These are phyloP conservation scores for Pythium rishiriense DNA, from an alignment of 352 stramenopile genomes.

Conservation along the genomic window DNA sequence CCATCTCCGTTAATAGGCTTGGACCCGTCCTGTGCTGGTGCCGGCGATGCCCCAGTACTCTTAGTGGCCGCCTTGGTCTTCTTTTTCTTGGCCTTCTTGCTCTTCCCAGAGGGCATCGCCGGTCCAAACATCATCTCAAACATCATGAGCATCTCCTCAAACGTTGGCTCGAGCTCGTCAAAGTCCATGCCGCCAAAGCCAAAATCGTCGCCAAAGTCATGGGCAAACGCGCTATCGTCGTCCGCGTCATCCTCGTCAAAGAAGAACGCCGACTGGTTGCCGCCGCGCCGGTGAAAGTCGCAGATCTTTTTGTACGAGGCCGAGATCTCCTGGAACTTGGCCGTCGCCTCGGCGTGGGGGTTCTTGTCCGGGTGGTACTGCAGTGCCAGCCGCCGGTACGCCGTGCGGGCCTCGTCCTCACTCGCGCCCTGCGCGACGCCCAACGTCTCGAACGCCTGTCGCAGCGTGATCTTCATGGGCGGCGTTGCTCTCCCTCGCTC, in stretches of 20 bases:
- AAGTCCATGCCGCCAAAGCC: slow-evolving; percentile 34
- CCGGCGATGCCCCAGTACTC: neutral
- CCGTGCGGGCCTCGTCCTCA: slow-evolving; percentile 49
- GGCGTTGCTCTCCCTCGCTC: neutral
- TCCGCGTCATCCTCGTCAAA: slow-evolving; percentile 22
- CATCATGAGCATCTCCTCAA: slow-evolving; percentile 78
- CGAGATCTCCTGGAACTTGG: slow-evolving; percentile 71
- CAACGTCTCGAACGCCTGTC: slow-evolving; percentile 47
- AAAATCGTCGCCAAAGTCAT: slow-evolving; percentile 28
- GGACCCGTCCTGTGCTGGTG: neutral
- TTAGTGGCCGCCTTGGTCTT: slow-evolving; percentile 8
- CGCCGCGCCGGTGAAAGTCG: slow-evolving; percentile 40
- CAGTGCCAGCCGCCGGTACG: slow-evolving; percentile 64
- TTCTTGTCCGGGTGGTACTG: slow-evolving; percentile 80
- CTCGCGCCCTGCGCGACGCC: slow-evolving; percentile 40
- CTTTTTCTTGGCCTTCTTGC: slow-evolving; percentile 6
- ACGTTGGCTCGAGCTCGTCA: slow-evolving; percentile 46
- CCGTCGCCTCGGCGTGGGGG: slow-evolving; percentile 45
- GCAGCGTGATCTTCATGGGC: slow-evolving; percentile 34
- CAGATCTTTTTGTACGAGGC: slow-evolving; percentile 71
- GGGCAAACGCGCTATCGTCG: slow-evolving; percentile 7
- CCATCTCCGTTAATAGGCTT: neutral
- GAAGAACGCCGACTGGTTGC: slow-evolving; percentile 17
- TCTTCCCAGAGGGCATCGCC: slow-evolving; percentile 1
- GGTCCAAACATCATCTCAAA: slow-evolving; percentile 70